Evolutionary conservation across 331 rosid species (phyloP).

Genomic region (Quercus tomentella): DNA sequence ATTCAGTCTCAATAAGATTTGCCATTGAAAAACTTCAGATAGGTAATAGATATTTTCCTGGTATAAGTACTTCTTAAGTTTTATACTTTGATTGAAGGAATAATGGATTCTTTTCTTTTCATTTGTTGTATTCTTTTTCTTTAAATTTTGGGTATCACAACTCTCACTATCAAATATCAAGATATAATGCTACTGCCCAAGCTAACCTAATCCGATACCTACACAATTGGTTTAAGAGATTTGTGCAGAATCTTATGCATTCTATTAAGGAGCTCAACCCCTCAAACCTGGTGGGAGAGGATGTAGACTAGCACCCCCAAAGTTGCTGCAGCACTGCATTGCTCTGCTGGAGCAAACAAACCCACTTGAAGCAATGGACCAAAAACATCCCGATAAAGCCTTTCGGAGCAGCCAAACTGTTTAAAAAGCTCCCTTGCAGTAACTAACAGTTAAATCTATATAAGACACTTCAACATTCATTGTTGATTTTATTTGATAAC

Average conservation of each 20-base stretch:
- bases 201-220: not conserved
- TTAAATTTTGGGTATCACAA: not conserved
- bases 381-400: slow-evolving; percentile 40
- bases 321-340: slow-evolving; percentile 62
- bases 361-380: slow-evolving; percentile 59
- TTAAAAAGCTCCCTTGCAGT: slow-evolving; percentile 61
- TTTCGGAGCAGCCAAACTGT: slow-evolving; percentile 49
- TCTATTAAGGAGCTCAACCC: not conserved
- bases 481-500: not conserved
- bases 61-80: not conserved
- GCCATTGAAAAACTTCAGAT: not conserved
- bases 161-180: slow-evolving; percentile 2
- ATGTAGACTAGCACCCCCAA: slow-evolving; percentile 40
- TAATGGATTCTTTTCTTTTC: not conserved
- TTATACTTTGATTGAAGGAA: not conserved
- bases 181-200: not conserved
- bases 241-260: not conserved
- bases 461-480: slow-evolving; percentile 4
- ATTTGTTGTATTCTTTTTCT: not conserved
- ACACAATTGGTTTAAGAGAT: not conserved
- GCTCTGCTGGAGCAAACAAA: slow-evolving; percentile 52
- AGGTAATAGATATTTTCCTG: not conserved
- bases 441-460: slow-evolving; percentile 38
- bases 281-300: slow-evolving; percentile 57
- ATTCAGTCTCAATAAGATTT: not conserved